Conservation (phyloP, 176 grass and related monocot genomes). For the Luzula sylvatica region DNA sequence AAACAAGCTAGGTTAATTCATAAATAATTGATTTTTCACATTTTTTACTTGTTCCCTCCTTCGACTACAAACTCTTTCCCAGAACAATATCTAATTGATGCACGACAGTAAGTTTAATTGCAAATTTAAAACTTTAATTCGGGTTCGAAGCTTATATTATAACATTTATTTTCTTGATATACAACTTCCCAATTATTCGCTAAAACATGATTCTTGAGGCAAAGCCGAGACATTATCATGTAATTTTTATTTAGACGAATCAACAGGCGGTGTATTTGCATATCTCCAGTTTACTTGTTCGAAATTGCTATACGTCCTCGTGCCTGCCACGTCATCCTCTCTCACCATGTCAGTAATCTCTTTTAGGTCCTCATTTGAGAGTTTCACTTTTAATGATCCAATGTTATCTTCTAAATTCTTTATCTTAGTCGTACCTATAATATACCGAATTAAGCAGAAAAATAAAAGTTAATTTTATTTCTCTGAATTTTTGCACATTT, state of each 20-base stretch:
- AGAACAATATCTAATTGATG: too few relatives aligned
- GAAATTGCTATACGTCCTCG: constrained; percentile 31
- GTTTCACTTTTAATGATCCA: constrained; percentile 46
- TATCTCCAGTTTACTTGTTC: constrained; percentile 33
- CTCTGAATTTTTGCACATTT: background rate
- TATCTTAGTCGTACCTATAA: constrained; percentile 66
- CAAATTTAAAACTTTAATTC: too few relatives aligned
- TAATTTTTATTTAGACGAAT: background rate
- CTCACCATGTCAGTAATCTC: constrained; percentile 43
- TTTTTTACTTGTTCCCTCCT: too few relatives aligned
- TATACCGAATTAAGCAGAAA: constrained; percentile 3
- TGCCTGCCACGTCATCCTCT: constrained; percentile 48
- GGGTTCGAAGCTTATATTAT: too few relatives aligned
- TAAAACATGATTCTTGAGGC: too few relatives aligned
- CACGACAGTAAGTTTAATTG: too few relatives aligned
- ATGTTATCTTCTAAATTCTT: constrained; percentile 71
- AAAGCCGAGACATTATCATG: too few relatives aligned
- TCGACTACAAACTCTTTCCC: too few relatives aligned
- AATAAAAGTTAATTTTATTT: background rate
- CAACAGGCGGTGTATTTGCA: constrained; percentile 37
- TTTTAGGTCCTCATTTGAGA: constrained; percentile 48
- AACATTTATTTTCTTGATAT: too few relatives aligned
- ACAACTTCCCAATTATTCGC: too few relatives aligned
- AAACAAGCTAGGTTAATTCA: too few relatives aligned
- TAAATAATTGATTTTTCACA: too few relatives aligned